Conservation (phyloP, 2,329 filamentous ascomycete species). For the Apiospora hydei region DNA sequence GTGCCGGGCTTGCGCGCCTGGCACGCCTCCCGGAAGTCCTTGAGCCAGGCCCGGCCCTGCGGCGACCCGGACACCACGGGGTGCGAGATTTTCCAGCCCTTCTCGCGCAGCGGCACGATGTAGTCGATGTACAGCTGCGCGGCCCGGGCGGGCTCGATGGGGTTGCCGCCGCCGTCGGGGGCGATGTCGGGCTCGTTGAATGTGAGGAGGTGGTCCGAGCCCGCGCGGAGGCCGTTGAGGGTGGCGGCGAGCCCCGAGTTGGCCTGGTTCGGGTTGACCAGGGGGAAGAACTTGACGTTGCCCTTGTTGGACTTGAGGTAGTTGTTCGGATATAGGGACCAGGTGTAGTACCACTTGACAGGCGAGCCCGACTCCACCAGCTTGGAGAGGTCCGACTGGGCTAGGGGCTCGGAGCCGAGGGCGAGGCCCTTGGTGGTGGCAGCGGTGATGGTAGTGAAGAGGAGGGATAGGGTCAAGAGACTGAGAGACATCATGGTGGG, state of each 20-base stretch:
- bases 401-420: not conserved
- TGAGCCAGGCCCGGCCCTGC: constrained; percentile 48
- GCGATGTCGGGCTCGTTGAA: constrained; percentile 53
- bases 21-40: constrained; percentile 49
- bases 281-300: constrained; percentile 46
- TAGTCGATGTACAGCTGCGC: constrained; percentile 47
- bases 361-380: constrained; percentile 35
- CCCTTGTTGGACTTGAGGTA: constrained; percentile 14
- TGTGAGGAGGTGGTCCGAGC: constrained; percentile 38
- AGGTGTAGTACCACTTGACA: constrained; percentile 53
- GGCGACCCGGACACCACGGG: constrained; percentile 49
- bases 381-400: not conserved
- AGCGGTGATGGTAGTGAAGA: not conserved
- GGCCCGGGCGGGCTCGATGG: constrained; percentile 47
- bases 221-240: not conserved
- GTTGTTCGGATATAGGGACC: constrained; percentile 43
- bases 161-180: constrained; percentile 47
- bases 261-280: constrained; percentile 40
- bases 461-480: not conserved
- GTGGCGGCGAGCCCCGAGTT: not conserved
- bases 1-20: constrained; percentile 44
- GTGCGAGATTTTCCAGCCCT: constrained; percentile 48
- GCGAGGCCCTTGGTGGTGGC: not conserved
- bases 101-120: constrained; percentile 44
- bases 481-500: not conserved